A percentile compares a stretch with the other conserved stretches of the same genome.
Conservation (phyloP, 495 filamentous ascomycete genomes). For the Hypoxylon fuscum region DNA sequence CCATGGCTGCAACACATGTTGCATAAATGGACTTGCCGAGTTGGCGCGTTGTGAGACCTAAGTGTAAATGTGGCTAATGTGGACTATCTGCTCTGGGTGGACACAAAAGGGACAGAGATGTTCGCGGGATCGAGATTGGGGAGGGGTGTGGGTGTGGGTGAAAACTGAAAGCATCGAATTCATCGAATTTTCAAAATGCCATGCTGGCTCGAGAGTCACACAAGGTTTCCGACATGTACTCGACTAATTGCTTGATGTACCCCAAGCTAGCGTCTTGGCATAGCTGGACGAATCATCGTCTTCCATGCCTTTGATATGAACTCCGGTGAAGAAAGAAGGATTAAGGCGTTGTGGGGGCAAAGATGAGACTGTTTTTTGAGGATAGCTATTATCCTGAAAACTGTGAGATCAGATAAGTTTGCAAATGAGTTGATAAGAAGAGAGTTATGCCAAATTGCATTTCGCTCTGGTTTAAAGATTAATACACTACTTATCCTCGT, state of each 20-base stretch:
- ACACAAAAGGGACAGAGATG: slow-evolving; percentile 23
- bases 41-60: slow-evolving; percentile 29
- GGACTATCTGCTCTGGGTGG: slow-evolving; percentile 28
- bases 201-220: slow-evolving; percentile 28
- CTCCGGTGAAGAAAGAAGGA: slow-evolving; percentile 1
- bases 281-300: slow-evolving; percentile 22
- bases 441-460: neutral
- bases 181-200: slow-evolving; percentile 45
- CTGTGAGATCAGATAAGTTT: slow-evolving; percentile 5
- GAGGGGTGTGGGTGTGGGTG: slow-evolving; percentile 17
- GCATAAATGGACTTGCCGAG: slow-evolving; percentile 34
- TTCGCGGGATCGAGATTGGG: slow-evolving; percentile 40
- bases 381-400: slow-evolving; percentile 13
- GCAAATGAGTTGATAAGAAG: neutral
- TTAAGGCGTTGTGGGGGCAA: slow-evolving; percentile 12
- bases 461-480: neutral
- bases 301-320: neutral
- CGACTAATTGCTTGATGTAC: slow-evolving; percentile 29
- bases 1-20: slow-evolving; percentile 22
- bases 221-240: slow-evolving; percentile 38
- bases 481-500: neutral
- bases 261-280: slow-evolving; percentile 18
- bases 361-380: neutral
- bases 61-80: slow-evolving; percentile 34
- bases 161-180: too few species aligned